These are phyloP conservation scores for Pythium chondricola DNA, from an alignment of 352 stramenopile species.

Conservation along the genomic window DNA sequence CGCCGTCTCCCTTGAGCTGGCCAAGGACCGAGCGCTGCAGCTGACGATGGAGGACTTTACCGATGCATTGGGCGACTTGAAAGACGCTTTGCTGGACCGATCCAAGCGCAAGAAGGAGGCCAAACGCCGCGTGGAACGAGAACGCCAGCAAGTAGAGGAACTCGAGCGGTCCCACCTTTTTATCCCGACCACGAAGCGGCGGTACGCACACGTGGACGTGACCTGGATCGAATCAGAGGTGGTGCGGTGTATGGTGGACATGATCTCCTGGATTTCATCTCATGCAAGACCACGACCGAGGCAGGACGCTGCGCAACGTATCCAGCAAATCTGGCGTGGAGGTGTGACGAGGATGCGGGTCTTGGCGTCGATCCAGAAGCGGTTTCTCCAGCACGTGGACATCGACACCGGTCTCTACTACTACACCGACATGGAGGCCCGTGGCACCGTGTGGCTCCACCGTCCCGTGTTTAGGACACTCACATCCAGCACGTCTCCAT, in stretches of 20 bases:
- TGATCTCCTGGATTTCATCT: constrained; percentile 31
- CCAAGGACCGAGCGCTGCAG: constrained; percentile 41
- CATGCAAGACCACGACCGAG: constrained; percentile 24
- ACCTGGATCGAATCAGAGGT: constrained; percentile 60
- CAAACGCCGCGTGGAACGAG: constrained; percentile 16
- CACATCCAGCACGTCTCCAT: constrained; percentile 27
- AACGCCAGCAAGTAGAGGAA: constrained; percentile 5
- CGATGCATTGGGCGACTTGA: constrained; percentile 45
- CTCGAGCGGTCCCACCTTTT: constrained; percentile 21
- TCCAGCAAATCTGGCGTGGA: constrained; percentile 47
- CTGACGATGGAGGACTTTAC: constrained; percentile 40
- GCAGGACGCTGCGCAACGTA: constrained; percentile 44
- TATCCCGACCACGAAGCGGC: constrained; percentile 31
- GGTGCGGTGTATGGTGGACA: constrained; percentile 37
- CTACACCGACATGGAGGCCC: constrained; percentile 38
- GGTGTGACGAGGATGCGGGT: constrained; percentile 34
- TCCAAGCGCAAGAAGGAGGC: constrained; percentile 18
- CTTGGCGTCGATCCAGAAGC: constrained; percentile 24
- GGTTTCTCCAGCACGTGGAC: constrained; percentile 38
- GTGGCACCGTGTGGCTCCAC: constrained; percentile 28
- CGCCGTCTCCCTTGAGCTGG: constrained; percentile 43
- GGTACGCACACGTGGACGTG: constrained; percentile 53
- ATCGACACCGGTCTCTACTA: constrained; percentile 44
- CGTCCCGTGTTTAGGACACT: constrained; percentile 33
- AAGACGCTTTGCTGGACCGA: constrained; percentile 39